Base-by-base conservation (phyloP, 495 filamentous ascomycete genomes). In the Penicillium crystallinum region DNA sequence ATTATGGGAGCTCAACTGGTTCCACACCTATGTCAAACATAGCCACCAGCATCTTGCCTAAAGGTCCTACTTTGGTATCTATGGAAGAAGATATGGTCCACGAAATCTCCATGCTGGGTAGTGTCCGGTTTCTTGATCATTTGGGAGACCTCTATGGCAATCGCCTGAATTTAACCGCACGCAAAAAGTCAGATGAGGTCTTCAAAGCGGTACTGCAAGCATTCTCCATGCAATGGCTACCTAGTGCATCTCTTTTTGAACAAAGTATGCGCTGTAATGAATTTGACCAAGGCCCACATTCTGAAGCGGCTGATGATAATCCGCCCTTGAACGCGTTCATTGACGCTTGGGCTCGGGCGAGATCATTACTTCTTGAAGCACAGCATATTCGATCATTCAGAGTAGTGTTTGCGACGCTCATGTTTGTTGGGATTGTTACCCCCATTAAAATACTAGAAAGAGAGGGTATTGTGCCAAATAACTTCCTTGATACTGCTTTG, bases 221-320 rank as follows among this genome's bases (percentile, higher is more conserved):
- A 17, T 67, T 67, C 18, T 46, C 64, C 10, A 40, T 67, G 6
- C 64, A 67, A 31, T 67, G 64, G 59, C 33, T 65, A 8, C 51
- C 64, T 21, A 53, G 12, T 22, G 18, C 27, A 10, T 9, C 30
- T 29, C 30, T 43, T 17, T 23, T 23, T 12, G 30, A 34, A n/a
- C 4, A 15, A 15, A 7, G 5, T 23, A n/a, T 19, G 9, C 5
- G 41, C n/a, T n/a, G n/a, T n/a, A n/a, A 31, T 21, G 23, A 52
- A 6, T 27, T 6, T 9, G 0, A 19, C 6, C 21, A n/a, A 19
- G 23, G 7, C 23, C 2, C 9, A 7, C 5, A 41, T 22, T 8
- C n/a, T 8, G n/a, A 25, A 29, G 6, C 12, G 9, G 17, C 15
- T 14, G 25, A 14, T 14, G 6, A 15, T 17, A 33, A 50, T 1